Conservation (phyloP, 139 green algal genomes). For the Pedinophyceae sp. region DNA sequence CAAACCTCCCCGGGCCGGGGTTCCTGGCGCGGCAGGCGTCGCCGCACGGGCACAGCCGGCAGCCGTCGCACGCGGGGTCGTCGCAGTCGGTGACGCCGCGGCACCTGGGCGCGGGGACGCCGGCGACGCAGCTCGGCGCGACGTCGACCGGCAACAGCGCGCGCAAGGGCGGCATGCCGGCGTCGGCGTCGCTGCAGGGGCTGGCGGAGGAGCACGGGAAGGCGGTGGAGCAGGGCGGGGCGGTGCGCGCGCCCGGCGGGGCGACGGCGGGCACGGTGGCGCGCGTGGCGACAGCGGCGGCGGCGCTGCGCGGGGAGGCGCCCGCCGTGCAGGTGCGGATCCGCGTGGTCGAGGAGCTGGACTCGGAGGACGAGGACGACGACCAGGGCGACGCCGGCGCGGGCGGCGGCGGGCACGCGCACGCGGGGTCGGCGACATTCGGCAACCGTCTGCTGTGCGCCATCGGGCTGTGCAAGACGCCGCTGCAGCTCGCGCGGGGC, state of each 20-base stretch:
- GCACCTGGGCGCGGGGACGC: not conserved
- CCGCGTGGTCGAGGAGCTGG: slow-evolving; percentile 17
- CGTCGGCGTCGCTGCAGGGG: not conserved
- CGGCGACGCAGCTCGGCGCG: not conserved
- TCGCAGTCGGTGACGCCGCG: not conserved
- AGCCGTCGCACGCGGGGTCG: not conserved
- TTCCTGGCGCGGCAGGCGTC: not conserved
- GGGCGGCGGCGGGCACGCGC: too few relatives aligned
- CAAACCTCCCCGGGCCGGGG: too few relatives aligned
- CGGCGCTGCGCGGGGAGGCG: slow-evolving; percentile 34
- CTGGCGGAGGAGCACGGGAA: not conserved
- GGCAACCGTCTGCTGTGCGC: too few relatives aligned
- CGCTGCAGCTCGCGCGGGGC: not conserved
- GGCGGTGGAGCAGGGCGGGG: not conserved
- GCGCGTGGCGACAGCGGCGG: slow-evolving; percentile 30
- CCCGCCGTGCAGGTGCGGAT: slow-evolving; percentile 39
- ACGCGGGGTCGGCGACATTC: too few relatives aligned
- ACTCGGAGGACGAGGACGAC: too few relatives aligned
- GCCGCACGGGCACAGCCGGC: not conserved
- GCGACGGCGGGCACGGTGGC: not conserved
- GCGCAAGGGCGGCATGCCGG: not conserved
- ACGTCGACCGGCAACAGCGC: not conserved
- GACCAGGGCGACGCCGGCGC: too few relatives aligned
- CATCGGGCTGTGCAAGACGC: not conserved
- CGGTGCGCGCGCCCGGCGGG: not conserved